Evolutionary conservation across 2,329 filamentous ascomycete genomes (phyloP).

Genomic region (Penicillium sumatraense): DNA sequence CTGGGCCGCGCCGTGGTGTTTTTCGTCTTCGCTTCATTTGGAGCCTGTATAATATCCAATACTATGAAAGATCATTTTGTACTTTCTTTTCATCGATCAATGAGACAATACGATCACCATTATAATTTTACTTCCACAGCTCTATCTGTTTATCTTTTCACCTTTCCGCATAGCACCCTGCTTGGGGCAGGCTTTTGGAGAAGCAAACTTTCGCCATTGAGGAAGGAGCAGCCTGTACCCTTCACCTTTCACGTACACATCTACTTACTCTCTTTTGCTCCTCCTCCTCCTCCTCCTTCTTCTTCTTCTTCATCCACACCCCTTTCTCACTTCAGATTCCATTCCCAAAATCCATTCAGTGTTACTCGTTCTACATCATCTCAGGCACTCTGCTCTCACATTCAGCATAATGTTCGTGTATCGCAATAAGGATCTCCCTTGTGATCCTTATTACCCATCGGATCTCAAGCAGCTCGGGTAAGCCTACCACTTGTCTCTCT

Average conservation of each 20-base stretch:
- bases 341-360: not conserved
- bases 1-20: constrained; percentile 33
- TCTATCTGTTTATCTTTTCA: too few relatives aligned
- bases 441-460: constrained; percentile 68
- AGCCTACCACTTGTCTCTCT: constrained; percentile 20
- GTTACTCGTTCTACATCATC: not conserved
- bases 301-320: not conserved
- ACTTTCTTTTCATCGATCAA: not conserved
- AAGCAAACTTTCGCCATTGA: too few relatives aligned
- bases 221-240: too few relatives aligned
- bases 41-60: constrained; percentile 32
- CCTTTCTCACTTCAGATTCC: too few relatives aligned
- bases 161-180: too few relatives aligned
- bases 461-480: constrained; percentile 76
- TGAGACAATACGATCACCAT: not conserved
- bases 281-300: not conserved
- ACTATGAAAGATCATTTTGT: not conserved
- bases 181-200: too few relatives aligned
- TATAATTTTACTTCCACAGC: not conserved
- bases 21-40: constrained; percentile 24
- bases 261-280: not conserved
- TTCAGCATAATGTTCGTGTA: constrained; percentile 73
- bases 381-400: not conserved
- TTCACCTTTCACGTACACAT: not conserved
- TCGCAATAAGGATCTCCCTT: constrained; percentile 68